Base-by-base conservation (phyloP, 1,139 yeast species). In the Protomyces inundatus region DNA sequence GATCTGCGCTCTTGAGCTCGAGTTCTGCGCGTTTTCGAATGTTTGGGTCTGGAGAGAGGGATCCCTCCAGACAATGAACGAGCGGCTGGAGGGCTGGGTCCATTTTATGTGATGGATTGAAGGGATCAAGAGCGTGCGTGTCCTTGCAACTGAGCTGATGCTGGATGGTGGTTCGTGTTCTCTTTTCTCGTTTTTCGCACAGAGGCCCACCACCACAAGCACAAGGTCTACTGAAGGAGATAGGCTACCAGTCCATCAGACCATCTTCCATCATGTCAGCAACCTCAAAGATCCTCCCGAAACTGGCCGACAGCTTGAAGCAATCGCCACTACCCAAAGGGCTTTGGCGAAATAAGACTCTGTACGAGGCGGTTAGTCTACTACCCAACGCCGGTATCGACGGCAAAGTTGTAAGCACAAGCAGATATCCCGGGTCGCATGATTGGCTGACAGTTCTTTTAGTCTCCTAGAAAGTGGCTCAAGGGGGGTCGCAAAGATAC, bases 41-140 rank as follows among this genome's bases (percentile, higher is more conserved):
- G 30, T 75, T 73, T 64, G 82, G 86, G 71, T 87, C 86, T 0
- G 90, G 84, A 70, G 84, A 85, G 57, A 91, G 80, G 1, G 98
- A 90, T 16, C 89, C 91, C 40, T 87, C 83, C 73, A 93, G 90
- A 75, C 95, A 88, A 70, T 83, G 50, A n/a, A 63, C 51, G 55
- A 63, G 50, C 35, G 65, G 58, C 55, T 58, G 64, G 32, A 54
- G 58, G 45, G 58, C 42, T 4, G 51, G 48, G 36, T 46, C 48
- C 64, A 60, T 60, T 50, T 23, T 12, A 34, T 33, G 6, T 30
- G n/a, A 23, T 33, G 10, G 36, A 14, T 30, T 7, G 58, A 32
- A 23, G 33, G 10, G 34, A 10, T 3, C n/a, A 23, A 7, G 32
- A 4, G n/a, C n/a, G 34, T 46, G n/a, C n/a, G 34, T 46, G 10